Evolutionary conservation across 1,139 yeast species (phyloP).

Genomic region (Candida glucosophila): DNA sequence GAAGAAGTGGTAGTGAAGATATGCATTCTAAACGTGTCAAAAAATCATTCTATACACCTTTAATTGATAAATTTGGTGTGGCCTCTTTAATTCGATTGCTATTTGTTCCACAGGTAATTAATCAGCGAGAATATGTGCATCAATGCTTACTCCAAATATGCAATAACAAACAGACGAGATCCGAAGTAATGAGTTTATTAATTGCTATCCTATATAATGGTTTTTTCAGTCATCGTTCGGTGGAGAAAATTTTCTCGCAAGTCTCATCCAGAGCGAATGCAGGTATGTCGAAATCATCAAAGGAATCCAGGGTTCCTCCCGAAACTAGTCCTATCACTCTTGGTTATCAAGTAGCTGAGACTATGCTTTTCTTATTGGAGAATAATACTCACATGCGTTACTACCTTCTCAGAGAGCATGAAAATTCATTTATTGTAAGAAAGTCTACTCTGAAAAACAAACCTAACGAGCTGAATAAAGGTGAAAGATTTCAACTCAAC

Average conservation of each 20-base stretch:
- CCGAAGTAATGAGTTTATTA: slow-evolving; percentile 66
- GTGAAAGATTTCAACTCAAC: slow-evolving; percentile 64
- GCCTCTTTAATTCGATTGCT: slow-evolving; percentile 64
- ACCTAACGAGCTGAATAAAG: slow-evolving; percentile 29
- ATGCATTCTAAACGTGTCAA: slow-evolving; percentile 9
- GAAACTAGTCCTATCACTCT: slow-evolving; percentile 63
- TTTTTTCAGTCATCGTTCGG: slow-evolving; percentile 46
- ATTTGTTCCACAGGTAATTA: slow-evolving; percentile 65
- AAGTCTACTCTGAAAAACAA: slow-evolving; percentile 16
- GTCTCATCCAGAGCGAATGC: slow-evolving; percentile 31
- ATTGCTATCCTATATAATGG: slow-evolving; percentile 73
- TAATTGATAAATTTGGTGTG: slow-evolving; percentile 70
- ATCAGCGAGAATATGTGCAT: slow-evolving; percentile 58
- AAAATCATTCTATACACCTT: slow-evolving; percentile 49
- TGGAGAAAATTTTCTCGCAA: slow-evolving; percentile 60
- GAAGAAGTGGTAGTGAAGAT: slow-evolving; percentile 3
- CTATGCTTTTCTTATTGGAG: slow-evolving; percentile 63
- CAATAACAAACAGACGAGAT: slow-evolving; percentile 67
- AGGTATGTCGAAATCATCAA: slow-evolving; percentile 6
- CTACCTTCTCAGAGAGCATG: slow-evolving; percentile 78
- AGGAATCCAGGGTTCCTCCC: slow-evolving; percentile 36
- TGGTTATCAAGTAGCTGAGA: slow-evolving; percentile 73
- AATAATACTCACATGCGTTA: slow-evolving; percentile 62
- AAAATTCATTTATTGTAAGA: slow-evolving; percentile 43
- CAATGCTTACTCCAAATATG: slow-evolving; percentile 63